Conservation (phyloP, 805 yeast genomes). For the Cyberlindnera maritima region DNA sequence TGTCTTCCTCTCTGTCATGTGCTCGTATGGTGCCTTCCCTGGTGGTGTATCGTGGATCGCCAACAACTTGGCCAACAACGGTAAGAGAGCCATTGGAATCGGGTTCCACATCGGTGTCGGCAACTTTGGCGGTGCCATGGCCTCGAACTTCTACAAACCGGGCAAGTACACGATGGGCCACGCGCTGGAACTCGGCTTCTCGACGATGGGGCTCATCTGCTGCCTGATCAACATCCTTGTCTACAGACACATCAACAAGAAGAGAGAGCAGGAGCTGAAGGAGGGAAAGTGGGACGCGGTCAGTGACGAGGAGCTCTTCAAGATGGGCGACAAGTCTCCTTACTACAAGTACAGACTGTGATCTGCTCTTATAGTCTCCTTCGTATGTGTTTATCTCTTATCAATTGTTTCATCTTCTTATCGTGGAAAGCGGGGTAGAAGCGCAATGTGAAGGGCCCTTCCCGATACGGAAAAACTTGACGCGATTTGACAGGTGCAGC, state of each 20-base stretch:
- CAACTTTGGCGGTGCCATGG: conserved; percentile 34
- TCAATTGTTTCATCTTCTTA: neutral
- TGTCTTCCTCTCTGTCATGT: conserved; percentile 28
- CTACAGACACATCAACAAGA: conserved; percentile 27
- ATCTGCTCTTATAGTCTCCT: neutral
- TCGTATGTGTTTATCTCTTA: too few species aligned
- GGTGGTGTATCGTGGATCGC: conserved; percentile 34
- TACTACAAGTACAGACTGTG: conserved; percentile 32
- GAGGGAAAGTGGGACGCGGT: conserved; percentile 32
- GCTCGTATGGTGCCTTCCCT: conserved; percentile 33
- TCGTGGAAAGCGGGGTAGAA: neutral
- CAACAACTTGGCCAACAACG: conserved; percentile 34
- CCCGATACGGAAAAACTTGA: neutral
- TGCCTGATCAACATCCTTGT: conserved; percentile 19
- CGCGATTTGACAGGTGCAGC: neutral
- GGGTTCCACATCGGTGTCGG: conserved; percentile 38
- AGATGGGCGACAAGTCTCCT: conserved; percentile 43
- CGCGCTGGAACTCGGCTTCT: conserved; percentile 31
- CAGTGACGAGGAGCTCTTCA: conserved; percentile 30
- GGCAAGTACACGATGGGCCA: conserved; percentile 33
- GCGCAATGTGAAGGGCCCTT: too few species aligned
- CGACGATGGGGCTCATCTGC: conserved; percentile 31
- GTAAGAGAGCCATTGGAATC: conserved; percentile 36
- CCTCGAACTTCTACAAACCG: conserved; percentile 33
- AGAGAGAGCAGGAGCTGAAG: conserved; percentile 25